These are phyloP conservation scores for Globisporangium solare DNA, from an alignment of 352 stramenopile species.

Conservation along the genomic window DNA sequence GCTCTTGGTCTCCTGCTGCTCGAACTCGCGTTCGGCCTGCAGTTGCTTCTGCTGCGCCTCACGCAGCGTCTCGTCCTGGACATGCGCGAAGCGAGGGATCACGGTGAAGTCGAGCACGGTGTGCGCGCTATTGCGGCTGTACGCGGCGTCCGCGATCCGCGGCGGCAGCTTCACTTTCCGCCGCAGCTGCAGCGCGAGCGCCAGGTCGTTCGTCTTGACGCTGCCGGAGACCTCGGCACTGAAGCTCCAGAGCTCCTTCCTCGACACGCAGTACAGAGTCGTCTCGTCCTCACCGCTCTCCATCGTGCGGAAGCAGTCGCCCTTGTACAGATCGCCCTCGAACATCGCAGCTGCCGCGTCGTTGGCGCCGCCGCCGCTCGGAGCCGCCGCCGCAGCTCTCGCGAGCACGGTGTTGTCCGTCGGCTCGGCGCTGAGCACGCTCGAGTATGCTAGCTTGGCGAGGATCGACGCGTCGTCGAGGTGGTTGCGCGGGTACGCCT, in stretches of 20 bases:
- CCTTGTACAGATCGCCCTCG: constrained; percentile 5
- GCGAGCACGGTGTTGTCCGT: neutral
- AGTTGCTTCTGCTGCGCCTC: constrained; percentile 29
- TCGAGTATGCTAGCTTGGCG: constrained; percentile 37
- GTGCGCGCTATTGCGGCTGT: constrained; percentile 1
- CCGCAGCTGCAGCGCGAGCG: constrained; percentile 32
- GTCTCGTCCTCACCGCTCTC: constrained; percentile 44
- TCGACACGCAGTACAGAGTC: constrained; percentile 57
- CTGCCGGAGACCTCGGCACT: constrained; percentile 31
- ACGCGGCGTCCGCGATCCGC: constrained; percentile 16
- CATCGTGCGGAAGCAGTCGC: constrained; percentile 46
- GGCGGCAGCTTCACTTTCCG: constrained; percentile 46
- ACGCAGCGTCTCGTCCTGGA: constrained; percentile 35
- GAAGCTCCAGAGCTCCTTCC: constrained; percentile 56
- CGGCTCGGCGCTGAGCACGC: constrained; percentile 5
- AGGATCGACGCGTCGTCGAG: constrained; percentile 64
- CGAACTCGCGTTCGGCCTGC: constrained; percentile 29
- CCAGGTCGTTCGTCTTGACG: constrained; percentile 38
- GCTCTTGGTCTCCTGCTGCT: constrained; percentile 32
- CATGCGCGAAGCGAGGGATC: constrained; percentile 50
- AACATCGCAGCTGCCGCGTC: constrained; percentile 12
- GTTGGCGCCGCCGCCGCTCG: constrained; percentile 9
- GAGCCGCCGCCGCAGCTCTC: neutral
- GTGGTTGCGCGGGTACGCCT: constrained; percentile 72
- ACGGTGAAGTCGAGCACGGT: constrained; percentile 42